Percentiles rank a stretch among this genome's conserved stretches.
Conservation (phyloP, 2,329 filamentous ascomycete species). For the Hymenoscyphus infarciens region DNA sequence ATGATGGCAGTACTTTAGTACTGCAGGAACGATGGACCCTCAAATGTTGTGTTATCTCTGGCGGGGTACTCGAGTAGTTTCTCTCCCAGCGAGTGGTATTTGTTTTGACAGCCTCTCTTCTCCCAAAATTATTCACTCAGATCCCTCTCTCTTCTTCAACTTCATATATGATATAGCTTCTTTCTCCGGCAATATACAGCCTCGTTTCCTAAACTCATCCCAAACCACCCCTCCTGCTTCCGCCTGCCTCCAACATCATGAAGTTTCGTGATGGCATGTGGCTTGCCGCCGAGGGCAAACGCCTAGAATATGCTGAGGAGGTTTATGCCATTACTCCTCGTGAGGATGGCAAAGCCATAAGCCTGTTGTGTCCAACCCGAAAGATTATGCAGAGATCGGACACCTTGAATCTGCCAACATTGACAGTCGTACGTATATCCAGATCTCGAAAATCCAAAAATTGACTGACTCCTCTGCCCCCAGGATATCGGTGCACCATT, state of each 20-base stretch:
- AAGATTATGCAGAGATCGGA: conserved; percentile 53
- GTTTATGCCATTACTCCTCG: conserved; percentile 47
- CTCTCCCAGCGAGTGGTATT: background rate
- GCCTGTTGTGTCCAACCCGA: conserved; percentile 54
- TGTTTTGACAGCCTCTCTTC: background rate
- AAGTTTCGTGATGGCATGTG: conserved; percentile 67
- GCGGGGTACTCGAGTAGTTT: background rate
- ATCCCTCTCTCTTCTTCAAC: background rate
- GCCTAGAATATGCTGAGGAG: conserved; percentile 64
- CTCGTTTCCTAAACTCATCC: background rate
- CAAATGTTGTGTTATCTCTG: background rate
- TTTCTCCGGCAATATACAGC: background rate
- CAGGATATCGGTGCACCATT: conserved; percentile 54
- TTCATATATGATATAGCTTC: background rate
- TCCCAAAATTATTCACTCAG: background rate
- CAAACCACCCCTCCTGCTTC: background rate
- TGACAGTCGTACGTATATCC: conserved; percentile 44
- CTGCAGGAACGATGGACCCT: background rate
- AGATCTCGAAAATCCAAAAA: conserved; percentile 5
- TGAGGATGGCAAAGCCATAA: conserved; percentile 46
- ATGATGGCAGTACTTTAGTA: background rate
- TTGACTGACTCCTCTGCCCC: conserved; percentile 18
- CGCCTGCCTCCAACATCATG: conserved; percentile 39
- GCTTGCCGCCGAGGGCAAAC: conserved; percentile 57
- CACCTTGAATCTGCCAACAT: conserved; percentile 51